Conservation (phyloP, 495 filamentous ascomycete species). For the Penicillium pulvis region DNA sequence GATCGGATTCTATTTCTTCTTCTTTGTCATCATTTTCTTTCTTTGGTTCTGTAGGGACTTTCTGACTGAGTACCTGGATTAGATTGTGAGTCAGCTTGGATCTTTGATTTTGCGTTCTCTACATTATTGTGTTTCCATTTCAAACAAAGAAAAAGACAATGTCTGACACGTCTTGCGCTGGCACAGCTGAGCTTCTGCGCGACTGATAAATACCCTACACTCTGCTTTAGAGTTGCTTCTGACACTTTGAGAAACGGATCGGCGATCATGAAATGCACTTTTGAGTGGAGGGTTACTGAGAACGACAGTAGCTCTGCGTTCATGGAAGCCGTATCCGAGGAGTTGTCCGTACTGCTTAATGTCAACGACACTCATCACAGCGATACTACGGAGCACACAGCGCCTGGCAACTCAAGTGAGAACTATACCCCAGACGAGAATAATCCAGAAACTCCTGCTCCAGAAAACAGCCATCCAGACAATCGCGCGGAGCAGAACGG, state of each 20-base stretch:
- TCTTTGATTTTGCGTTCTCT: not conserved
- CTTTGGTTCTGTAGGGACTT: not conserved
- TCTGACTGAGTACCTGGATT: not conserved
- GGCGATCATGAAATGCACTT: not conserved
- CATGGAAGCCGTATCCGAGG: not conserved
- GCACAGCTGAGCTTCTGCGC: not conserved
- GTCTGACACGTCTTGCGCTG: not conserved
- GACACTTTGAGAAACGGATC: not conserved
- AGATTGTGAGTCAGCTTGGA: not conserved
- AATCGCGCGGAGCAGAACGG: not conserved
- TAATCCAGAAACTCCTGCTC: not conserved
- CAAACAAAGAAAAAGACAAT: not conserved
- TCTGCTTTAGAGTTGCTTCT: not conserved
- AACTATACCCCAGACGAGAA: not conserved
- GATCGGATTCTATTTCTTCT: not conserved
- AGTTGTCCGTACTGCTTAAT: not conserved
- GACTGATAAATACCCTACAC: not conserved
- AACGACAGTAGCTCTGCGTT: not conserved
- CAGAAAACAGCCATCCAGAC: not conserved
- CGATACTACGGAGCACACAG: not conserved
- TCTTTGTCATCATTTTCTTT: conserved; percentile 3
- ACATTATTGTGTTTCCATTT: not conserved
- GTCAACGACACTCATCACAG: not conserved
- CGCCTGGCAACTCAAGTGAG: not conserved
- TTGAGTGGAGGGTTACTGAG: not conserved